Conservation (phyloP, 345 rosid genomes). For the Dimocarpus longan region DNA sequence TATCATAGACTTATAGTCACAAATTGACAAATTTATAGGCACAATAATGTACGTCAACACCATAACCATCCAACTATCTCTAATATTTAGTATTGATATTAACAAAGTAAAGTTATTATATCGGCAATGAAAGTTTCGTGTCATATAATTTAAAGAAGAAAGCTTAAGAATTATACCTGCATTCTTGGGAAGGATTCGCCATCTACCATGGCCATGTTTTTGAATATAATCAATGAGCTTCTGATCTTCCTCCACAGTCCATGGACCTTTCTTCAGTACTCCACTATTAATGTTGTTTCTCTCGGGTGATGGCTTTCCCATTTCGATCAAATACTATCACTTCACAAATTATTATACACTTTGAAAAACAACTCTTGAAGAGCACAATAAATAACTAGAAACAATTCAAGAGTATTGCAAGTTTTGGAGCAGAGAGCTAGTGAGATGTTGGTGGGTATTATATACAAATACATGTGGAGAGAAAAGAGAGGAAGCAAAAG, state of each 20-base stretch:
- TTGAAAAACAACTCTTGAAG: neutral
- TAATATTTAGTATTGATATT: too few species aligned
- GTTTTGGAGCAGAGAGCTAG: conserved; percentile 7
- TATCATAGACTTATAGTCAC: too few species aligned
- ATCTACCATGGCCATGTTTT: conserved; percentile 75
- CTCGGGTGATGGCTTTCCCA: conserved; percentile 61
- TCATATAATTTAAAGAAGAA: neutral
- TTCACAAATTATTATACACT: too few species aligned
- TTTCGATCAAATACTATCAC: conserved; percentile 10
- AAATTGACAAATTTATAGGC: too few species aligned
- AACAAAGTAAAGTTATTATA: too few species aligned
- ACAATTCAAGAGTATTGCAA: neutral
- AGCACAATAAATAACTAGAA: neutral
- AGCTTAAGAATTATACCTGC: conserved; percentile 49
- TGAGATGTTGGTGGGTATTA: neutral
- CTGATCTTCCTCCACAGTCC: conserved; percentile 88
- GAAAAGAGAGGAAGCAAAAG: conserved; percentile 27
- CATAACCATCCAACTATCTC: too few species aligned
- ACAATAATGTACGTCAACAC: too few species aligned
- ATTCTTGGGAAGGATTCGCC: conserved; percentile 79
- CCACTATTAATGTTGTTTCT: conserved; percentile 21
- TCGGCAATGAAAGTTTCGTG: neutral
- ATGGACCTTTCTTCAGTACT: conserved; percentile 77
- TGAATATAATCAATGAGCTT: conserved; percentile 62
- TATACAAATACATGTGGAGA: neutral